These are phyloP conservation scores for Arthromyces matolae DNA, from an alignment of 768 basidiomycete genomes.

Conservation along the genomic window DNA sequence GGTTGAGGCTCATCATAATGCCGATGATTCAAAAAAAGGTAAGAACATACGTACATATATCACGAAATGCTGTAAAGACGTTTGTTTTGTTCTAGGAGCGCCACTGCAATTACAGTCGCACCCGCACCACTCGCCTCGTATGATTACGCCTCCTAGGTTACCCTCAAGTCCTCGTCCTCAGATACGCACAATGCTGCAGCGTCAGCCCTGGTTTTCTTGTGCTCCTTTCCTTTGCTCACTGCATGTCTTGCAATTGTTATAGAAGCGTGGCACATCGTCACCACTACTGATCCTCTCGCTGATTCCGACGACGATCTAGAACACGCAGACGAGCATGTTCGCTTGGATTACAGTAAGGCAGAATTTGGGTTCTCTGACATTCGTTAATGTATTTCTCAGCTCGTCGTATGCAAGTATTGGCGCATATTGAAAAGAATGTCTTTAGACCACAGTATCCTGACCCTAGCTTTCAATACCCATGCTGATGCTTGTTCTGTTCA, in stretches of 20 bases:
- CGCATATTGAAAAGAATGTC: conserved; percentile 8
- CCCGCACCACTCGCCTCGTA: conserved; percentile 10
- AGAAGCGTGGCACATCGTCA: conserved; percentile 75
- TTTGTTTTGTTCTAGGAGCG: conserved; percentile 2
- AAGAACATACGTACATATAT: neutral
- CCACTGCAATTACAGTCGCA: conserved; percentile 13
- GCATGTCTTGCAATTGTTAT: conserved; percentile 12
- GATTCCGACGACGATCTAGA: conserved; percentile 70
- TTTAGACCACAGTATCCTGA: conserved; percentile 1
- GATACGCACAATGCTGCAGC: conserved; percentile 46
- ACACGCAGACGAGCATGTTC: conserved; percentile 54
- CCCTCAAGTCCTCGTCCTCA: conserved; percentile 19
- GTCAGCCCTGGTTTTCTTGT: conserved; percentile 23
- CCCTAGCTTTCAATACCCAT: neutral
- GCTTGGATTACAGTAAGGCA: conserved; percentile 61
- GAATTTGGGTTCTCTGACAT: too few species aligned
- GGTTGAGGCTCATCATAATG: conserved; percentile 25
- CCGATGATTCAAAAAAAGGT: conserved; percentile 20
- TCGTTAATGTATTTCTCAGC: conserved; percentile 28
- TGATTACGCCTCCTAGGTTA: conserved; percentile 24
- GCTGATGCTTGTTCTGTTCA: neutral
- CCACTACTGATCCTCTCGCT: conserved; percentile 57
- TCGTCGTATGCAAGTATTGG: conserved; percentile 36
- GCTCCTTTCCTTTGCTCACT: conserved; percentile 6
- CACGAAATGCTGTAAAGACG: neutral